phyloP scores from a whole-genome alignment of 2,329 filamentous ascomycete genomes.

The Alternaria atra region DNA sequence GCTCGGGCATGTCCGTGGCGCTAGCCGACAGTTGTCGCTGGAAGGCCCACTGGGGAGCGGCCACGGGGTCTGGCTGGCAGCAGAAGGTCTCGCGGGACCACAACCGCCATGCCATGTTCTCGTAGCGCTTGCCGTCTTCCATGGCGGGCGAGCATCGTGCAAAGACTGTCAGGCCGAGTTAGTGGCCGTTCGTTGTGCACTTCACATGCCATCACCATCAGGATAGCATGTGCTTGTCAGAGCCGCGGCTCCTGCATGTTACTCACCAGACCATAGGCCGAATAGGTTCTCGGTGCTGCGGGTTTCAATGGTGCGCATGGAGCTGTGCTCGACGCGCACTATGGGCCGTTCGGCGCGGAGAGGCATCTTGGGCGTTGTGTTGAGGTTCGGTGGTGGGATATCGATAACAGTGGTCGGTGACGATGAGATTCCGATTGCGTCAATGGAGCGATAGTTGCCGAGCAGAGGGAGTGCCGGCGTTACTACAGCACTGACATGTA shows the following conservation, averaged over 20 bases:
- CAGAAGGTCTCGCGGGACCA: conserved; percentile 96
- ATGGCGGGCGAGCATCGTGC: conserved; percentile 93
- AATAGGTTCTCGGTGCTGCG: conserved; percentile 91
- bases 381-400: conserved; percentile 7
- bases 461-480: conserved; percentile 31
- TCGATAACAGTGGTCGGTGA: conserved; percentile 4
- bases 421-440: conserved; percentile 33
- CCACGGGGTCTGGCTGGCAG: conserved; percentile 69
- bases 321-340: conserved; percentile 87
- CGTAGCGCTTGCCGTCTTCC: conserved; percentile 88
- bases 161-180: conserved; percentile 70
- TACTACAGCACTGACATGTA: conserved; percentile 29
- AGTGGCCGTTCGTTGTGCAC: conserved; percentile 22
- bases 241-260: conserved; percentile 12
- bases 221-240: neutral
- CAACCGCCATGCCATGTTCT: conserved; percentile 92
- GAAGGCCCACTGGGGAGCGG: conserved; percentile 47
- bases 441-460: conserved; percentile 26
- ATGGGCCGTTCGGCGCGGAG: conserved; percentile 84
- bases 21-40: conserved; percentile 38
- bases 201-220: neutral
- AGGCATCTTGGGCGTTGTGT: conserved; percentile 69
- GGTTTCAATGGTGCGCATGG: conserved; percentile 95
- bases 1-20: conserved; percentile 51
- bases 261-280: conserved; percentile 95